These are phyloP conservation scores for Phytophthora capsici DNA, from an alignment of 352 stramenopile genomes.

Conservation along the genomic window DNA sequence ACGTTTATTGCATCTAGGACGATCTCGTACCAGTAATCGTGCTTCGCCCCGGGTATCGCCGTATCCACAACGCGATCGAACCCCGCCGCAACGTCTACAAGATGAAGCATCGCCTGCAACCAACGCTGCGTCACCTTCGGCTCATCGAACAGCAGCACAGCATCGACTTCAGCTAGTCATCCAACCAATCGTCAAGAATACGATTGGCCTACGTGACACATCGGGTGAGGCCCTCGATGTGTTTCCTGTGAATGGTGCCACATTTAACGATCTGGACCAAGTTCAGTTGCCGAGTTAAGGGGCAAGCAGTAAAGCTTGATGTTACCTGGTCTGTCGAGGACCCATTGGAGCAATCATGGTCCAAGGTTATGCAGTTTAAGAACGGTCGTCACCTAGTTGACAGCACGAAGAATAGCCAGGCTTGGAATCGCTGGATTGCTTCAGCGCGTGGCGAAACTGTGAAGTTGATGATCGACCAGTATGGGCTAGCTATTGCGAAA, in stretches of 20 bases:
- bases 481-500: neutral
- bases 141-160: too few relatives aligned
- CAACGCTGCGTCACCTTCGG: too few relatives aligned
- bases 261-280: neutral
- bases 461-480: neutral
- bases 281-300: neutral
- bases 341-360: neutral
- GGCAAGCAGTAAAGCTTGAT: neutral
- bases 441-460: neutral
- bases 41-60: too few relatives aligned
- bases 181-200: neutral
- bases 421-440: neutral
- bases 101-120: too few relatives aligned
- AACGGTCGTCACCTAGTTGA: neutral
- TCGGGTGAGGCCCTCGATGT: neutral
- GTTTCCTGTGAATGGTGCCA: neutral
- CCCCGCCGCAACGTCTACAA: too few relatives aligned
- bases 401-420: neutral
- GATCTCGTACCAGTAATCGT: too few relatives aligned
- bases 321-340: neutral
- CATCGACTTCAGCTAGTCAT: neutral
- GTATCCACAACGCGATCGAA: too few relatives aligned
- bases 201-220: neutral
- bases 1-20: too few relatives aligned
- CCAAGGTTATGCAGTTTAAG: neutral